phyloP scores from a whole-genome alignment of 2,329 filamentous ascomycete species.

The Chrysoporthe deuterocubensis region DNA sequence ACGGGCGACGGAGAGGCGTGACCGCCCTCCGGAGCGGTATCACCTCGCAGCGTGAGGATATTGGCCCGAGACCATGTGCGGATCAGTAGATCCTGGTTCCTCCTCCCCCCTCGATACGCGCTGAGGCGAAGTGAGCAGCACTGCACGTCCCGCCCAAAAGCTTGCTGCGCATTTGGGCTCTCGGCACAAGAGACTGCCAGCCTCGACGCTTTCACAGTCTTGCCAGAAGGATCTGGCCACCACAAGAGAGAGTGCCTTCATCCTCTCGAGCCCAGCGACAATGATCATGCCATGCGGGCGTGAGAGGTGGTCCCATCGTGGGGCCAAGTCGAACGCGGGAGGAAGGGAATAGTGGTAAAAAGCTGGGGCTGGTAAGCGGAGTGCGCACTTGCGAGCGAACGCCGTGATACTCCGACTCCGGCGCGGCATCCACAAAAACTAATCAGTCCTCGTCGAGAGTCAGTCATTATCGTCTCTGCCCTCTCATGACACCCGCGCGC shows the following conservation, averaged over 20 bases:
- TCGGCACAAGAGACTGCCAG: too few species aligned
- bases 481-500: neutral
- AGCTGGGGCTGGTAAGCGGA: neutral
- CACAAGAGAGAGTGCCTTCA: too few species aligned
- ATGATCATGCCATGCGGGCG: neutral
- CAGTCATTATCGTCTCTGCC: neutral
- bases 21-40: too few species aligned
- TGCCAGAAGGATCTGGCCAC: neutral
- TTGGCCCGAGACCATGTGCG: too few species aligned
- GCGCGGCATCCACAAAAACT: neutral
- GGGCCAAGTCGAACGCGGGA: neutral
- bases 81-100: too few species aligned
- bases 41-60: neutral
- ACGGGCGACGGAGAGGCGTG: too few species aligned
- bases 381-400: constrained; percentile 5
- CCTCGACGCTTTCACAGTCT: too few species aligned
- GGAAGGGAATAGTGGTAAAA: neutral
- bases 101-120: too few species aligned
- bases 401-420: constrained; percentile 7
- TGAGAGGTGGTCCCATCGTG: neutral
- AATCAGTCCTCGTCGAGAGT: neutral
- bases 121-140: too few species aligned
- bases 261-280: neutral
- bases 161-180: too few species aligned
- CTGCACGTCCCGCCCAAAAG: too few species aligned